Percentiles rank a stretch among this genome's conserved stretches.
Conservation (phyloP, 2,329 filamentous ascomycete genomes). For the Mollisiaceae sp. region DNA sequence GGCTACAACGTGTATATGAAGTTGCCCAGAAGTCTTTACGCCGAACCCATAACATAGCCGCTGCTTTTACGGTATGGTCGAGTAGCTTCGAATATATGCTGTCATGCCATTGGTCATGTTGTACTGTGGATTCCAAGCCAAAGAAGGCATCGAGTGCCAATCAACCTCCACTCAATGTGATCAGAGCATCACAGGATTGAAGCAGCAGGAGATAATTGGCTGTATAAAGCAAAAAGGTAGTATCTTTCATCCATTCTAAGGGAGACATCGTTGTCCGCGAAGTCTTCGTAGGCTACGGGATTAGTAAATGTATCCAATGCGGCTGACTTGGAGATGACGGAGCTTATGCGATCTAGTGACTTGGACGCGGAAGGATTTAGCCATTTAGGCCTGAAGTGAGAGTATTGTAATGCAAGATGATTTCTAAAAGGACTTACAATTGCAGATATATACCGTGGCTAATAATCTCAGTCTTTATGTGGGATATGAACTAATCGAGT, state of each 20-base stretch:
- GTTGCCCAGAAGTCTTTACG: constrained; percentile 57
- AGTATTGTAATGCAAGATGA: background rate
- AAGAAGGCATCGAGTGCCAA: constrained; percentile 51
- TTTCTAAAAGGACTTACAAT: background rate
- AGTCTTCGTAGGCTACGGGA: constrained; percentile 60
- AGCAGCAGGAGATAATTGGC: constrained; percentile 60
- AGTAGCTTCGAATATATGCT: constrained; percentile 59
- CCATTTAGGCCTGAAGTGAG: background rate
- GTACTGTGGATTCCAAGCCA: constrained; percentile 55
- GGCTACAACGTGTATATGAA: too few relatives aligned
- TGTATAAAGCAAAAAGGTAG: constrained; percentile 58
- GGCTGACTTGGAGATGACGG: background rate
- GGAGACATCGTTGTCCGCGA: constrained; percentile 60
- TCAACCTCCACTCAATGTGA: constrained; percentile 56
- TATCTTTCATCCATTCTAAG: constrained; percentile 55
- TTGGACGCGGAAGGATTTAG: background rate
- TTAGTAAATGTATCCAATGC: constrained; percentile 43
- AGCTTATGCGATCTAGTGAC: background rate
- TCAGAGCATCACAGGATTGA: constrained; percentile 61
- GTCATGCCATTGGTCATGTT: constrained; percentile 48
- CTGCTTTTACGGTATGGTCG: constrained; percentile 55
- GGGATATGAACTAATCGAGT: background rate
- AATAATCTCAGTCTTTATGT: background rate
- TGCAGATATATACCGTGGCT: background rate
- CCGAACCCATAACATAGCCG: constrained; percentile 62